phyloP scores from a whole-genome alignment of 768 basidiomycete species.

The Rhizopogon salebrosus region DNA sequence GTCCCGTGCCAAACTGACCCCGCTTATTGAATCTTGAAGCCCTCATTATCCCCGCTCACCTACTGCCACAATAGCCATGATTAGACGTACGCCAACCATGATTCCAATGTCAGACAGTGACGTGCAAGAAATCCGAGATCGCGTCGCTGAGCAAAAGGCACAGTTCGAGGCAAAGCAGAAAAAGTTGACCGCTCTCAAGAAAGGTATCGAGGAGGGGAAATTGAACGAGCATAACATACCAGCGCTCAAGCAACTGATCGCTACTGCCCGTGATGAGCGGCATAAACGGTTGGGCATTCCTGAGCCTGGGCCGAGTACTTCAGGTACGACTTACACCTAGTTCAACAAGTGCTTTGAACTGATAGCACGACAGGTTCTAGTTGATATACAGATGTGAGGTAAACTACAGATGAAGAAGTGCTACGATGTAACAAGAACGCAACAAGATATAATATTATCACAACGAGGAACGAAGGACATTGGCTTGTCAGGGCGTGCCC shows the following conservation, averaged over 20 bases:
- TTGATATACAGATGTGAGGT: not conserved
- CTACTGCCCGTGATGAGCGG: slow-evolving; percentile 22
- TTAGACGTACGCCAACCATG: slow-evolving; percentile 71
- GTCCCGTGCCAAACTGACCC: slow-evolving; percentile 1
- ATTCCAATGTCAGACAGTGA: slow-evolving; percentile 74
- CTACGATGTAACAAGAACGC: not conserved
- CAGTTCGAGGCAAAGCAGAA: slow-evolving; percentile 37
- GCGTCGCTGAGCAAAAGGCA: slow-evolving; percentile 45
- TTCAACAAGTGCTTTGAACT: not conserved
- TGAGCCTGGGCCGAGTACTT: slow-evolving; percentile 17
- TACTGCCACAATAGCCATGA: slow-evolving; percentile 39
- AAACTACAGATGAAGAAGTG: slow-evolving; percentile 1
- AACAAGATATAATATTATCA: no score
- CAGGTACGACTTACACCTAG: slow-evolving; percentile 4
- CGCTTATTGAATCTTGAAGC: no score
- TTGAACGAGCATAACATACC: slow-evolving; percentile 6
- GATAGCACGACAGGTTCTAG: not conserved
- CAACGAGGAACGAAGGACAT: no score
- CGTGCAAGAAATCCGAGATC: slow-evolving; percentile 71
- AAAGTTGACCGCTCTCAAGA: slow-evolving; percentile 40
- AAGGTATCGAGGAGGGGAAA: slow-evolving; percentile 34
- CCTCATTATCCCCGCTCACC: not conserved
- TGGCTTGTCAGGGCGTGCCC: not conserved
- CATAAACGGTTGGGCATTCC: slow-evolving; percentile 22
- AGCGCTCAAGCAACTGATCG: slow-evolving; percentile 12